A percentile compares a stretch with the other conserved stretches of the same genome.
phyloP scores from a whole-genome alignment of 148 eudicot genomes.

The Camellia sinensis region DNA sequence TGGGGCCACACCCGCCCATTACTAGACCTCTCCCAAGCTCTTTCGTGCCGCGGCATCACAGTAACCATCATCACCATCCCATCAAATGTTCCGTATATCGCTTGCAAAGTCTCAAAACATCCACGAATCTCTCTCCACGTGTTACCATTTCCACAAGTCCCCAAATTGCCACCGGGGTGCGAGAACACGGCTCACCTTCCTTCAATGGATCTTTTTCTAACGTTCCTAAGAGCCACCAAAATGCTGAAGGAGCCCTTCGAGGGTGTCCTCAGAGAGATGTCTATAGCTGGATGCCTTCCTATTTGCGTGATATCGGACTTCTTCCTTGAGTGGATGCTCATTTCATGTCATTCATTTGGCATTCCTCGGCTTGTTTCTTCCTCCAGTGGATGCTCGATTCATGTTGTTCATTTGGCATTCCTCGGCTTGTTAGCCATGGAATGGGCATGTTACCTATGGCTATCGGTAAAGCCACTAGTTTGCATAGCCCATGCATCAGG shows the following conservation, averaged over 20 bases:
- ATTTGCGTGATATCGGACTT: not conserved
- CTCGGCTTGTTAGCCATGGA: slow-evolving; percentile 2
- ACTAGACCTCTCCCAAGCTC: slow-evolving; percentile 6
- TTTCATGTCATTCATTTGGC: not conserved
- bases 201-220: not conserved
- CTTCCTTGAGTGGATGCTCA: not conserved
- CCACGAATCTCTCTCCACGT: not conserved
- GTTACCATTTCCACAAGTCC: not conserved
- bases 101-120: not conserved
- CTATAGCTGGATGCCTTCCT: not conserved
- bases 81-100: not conserved
- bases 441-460: not conserved
- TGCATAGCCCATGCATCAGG: not conserved
- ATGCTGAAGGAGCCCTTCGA: not conserved
- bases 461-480: not conserved
- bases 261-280: slow-evolving; percentile 1
- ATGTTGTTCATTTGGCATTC: not conserved
- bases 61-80: slow-evolving; percentile 8
- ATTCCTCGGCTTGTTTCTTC: slow-evolving; percentile 10
- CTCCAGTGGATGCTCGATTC: not conserved
- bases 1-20: not conserved
- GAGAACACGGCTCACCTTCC: slow-evolving; percentile 1
- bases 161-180: not conserved
- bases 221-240: not conserved
- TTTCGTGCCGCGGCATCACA: not conserved